Base-by-base conservation (phyloP, 2,329 filamentous ascomycete species). In the Lasiodiplodia sp. region DNA sequence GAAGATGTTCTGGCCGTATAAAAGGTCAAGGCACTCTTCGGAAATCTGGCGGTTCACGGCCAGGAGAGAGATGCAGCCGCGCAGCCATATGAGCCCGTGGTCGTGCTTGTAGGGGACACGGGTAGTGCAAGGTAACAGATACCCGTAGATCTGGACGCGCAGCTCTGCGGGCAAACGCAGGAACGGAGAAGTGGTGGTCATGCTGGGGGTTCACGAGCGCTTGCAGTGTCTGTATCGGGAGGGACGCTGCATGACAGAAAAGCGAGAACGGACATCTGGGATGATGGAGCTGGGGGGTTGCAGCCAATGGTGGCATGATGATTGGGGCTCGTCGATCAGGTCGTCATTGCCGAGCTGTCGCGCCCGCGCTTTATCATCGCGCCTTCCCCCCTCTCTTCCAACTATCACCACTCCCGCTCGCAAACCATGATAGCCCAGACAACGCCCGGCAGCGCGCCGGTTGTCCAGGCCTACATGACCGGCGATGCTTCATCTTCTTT, bases 1-100 rank as follows among this genome's bases (percentile, higher is more conserved):
- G 72, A 86, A 85, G 0, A 76, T 80, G 68, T 80, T 84, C 34
- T 76, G 72, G 14, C 83, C 82, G 68, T 85, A 86, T n/a, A 86
- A 70, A 67, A 83, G 72, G 25, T 80, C 78, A 6, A 79, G 78
- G 58, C 79, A 80, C 71, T 86, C 84, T 34, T 82, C 77, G 68
- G 84, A 80, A 3, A 85, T 70, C 63, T 83, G 81, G 25, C 74
- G 76, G 68, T 75, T 80, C 1, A 81, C 78, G 4, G 73, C 74
- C 2, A 85, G 74, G 3, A 85, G 68, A 4, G 72, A 74, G 0
- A 78, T 82, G 69, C 77, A 75, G 11, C 83, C 83, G 52, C 81
- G 77, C 18, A 75, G 74, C 84, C 83, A 86, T 4, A 84, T 75
- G 14, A 77, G 73, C 51, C 79, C 76, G 65, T 78, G 75, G 58